phyloP scores from a whole-genome alignment of 2,329 filamentous ascomycete genomes.

The Pseudogymnoascus sp. region DNA sequence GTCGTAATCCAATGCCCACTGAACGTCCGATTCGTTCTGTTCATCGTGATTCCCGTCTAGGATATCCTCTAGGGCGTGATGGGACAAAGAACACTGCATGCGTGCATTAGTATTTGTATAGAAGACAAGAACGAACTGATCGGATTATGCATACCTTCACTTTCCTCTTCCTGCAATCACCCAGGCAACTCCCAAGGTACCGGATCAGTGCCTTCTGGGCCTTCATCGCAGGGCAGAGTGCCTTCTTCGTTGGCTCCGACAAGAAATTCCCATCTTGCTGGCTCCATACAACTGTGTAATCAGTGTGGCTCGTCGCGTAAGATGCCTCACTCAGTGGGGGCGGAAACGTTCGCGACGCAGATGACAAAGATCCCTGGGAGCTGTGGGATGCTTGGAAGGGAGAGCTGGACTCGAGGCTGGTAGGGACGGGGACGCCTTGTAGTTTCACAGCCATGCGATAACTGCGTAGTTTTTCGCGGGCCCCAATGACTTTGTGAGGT shows the following conservation, averaged over 20 bases:
- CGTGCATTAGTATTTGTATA: background rate
- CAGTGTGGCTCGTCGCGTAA: background rate
- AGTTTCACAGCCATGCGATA: background rate
- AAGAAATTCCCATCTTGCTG: slow-evolving; percentile 21
- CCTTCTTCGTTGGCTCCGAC: slow-evolving; percentile 19
- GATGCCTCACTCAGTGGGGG: background rate
- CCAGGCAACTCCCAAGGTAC: slow-evolving; percentile 22
- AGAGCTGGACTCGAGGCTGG: slow-evolving; percentile 6
- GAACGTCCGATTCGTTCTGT: slow-evolving; percentile 3
- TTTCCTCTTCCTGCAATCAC: slow-evolving; percentile 1
- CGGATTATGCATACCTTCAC: slow-evolving; percentile 3
- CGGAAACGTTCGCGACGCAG: background rate
- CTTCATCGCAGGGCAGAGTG: slow-evolving; percentile 18
- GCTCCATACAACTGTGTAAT: background rate
- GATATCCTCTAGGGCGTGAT: slow-evolving; percentile 10
- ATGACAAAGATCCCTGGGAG: background rate
- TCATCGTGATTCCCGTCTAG: background rate
- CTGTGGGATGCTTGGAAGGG: background rate
- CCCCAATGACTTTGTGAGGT: background rate
- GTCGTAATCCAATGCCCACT: slow-evolving; percentile 8
- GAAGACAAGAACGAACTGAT: background rate
- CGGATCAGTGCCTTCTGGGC: slow-evolving; percentile 27
- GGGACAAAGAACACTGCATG: slow-evolving; percentile 11
- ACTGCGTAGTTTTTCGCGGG: background rate
- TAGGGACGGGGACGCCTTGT: background rate